phyloP scores from a whole-genome alignment of 345 rosid species.

The Brassica cretica region DNA sequence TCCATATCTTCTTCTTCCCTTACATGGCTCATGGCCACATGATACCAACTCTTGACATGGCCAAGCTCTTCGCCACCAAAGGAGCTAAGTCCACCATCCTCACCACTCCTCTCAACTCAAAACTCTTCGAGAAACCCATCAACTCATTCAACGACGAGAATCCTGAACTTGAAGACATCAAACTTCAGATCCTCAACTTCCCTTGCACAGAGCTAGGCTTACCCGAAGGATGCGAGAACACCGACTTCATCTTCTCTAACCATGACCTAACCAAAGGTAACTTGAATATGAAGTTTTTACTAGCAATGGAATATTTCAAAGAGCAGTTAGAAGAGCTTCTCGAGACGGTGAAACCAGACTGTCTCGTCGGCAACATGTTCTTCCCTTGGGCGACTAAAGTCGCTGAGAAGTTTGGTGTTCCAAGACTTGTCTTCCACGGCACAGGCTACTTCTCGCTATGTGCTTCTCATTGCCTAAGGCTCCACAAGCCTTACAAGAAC shows the following conservation, averaged over 20 bases:
- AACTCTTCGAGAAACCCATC: slow-evolving; percentile 35
- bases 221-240: slow-evolving; percentile 50
- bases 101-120: slow-evolving; percentile 47
- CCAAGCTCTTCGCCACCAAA: slow-evolving; percentile 48
- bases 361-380: slow-evolving; percentile 58
- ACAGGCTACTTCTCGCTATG: slow-evolving; percentile 46
- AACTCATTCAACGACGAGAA: slow-evolving; percentile 28
- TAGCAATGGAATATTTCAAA: slow-evolving; percentile 40
- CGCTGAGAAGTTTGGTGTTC: slow-evolving; percentile 51
- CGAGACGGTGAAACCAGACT: slow-evolving; percentile 45
- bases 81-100: slow-evolving; percentile 49
- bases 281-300: slow-evolving; percentile 28
- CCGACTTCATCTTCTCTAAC: slow-evolving; percentile 29
- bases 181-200: slow-evolving; percentile 38
- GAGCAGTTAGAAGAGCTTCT: slow-evolving; percentile 50
- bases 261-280: slow-evolving; percentile 9
- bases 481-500: slow-evolving; percentile 45
- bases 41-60: slow-evolving; percentile 57
- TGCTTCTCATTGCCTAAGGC: slow-evolving; percentile 28
- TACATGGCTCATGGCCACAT: slow-evolving; percentile 63
- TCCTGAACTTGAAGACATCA: slow-evolving; percentile 31
- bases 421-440: slow-evolving; percentile 60
- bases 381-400: slow-evolving; percentile 59
- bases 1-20: slow-evolving; percentile 50
- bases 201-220: slow-evolving; percentile 49